Conservation (phyloP, 805 yeast genomes). For the Suhomyces sp. region DNA sequence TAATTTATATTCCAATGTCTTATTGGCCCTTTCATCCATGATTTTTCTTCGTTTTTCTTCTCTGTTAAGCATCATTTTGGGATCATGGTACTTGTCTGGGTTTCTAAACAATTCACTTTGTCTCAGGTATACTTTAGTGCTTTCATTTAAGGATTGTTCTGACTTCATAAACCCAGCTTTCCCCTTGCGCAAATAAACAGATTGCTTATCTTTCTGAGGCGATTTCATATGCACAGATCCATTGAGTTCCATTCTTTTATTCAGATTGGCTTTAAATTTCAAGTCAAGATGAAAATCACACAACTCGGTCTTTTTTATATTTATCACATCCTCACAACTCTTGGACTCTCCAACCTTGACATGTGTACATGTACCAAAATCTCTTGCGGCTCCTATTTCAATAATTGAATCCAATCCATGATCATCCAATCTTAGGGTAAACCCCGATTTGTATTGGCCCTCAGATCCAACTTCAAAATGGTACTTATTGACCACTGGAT, state of each 20-base stretch:
- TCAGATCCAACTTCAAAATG: conserved; percentile 21
- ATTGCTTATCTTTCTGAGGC: conserved; percentile 43
- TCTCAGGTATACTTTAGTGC: conserved; percentile 20
- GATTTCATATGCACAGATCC: conserved; percentile 57
- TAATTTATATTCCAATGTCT: conserved; percentile 38
- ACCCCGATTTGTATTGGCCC: conserved; percentile 24
- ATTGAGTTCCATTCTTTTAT: conserved; percentile 77
- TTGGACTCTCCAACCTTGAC: conserved; percentile 44
- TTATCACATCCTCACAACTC: conserved; percentile 61
- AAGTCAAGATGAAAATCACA: conserved; percentile 75
- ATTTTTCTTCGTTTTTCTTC: conserved; percentile 32
- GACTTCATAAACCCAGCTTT: conserved; percentile 16
- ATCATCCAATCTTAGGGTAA: conserved; percentile 56
- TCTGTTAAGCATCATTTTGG: conserved; percentile 43
- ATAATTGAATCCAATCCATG: conserved; percentile 49
- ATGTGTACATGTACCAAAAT: conserved; percentile 67
- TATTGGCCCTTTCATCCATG: conserved; percentile 29
- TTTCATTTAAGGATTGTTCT: conserved; percentile 20
- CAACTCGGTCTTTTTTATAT: conserved; percentile 49
- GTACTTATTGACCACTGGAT: conserved; percentile 57
- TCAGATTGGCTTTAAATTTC: conserved; percentile 48
- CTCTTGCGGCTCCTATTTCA: conserved; percentile 70
- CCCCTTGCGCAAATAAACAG: conserved; percentile 41
- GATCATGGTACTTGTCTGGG: conserved; percentile 45
- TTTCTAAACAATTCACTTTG: conserved; percentile 13